Percentiles rank a stretch among this genome's conserved stretches.
phyloP scores from a whole-genome alignment of 2,329 filamentous ascomycete species.

The Xylaria sp. region DNA sequence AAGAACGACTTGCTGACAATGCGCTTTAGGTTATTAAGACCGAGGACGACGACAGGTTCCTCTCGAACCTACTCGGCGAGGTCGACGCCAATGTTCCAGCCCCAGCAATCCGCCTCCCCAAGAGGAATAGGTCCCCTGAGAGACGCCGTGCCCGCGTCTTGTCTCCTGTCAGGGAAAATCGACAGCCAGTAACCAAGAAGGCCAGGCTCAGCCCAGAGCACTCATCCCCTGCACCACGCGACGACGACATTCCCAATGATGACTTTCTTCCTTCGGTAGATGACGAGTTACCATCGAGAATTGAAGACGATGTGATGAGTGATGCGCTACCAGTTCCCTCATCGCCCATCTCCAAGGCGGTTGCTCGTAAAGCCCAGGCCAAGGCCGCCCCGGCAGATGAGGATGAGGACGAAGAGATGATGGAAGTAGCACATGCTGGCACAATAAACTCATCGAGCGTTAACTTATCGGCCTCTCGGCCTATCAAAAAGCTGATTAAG shows the following conservation, averaged over 20 bases:
- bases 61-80: conserved; percentile 82
- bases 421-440: conserved; percentile 84
- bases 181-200: conserved; percentile 61
- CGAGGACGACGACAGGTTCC: conserved; percentile 87
- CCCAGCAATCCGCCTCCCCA: conserved; percentile 61
- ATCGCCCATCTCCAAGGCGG: conserved; percentile 81
- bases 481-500: conserved; percentile 76
- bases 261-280: conserved; percentile 62
- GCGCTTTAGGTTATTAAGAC: conserved; percentile 70
- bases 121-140: conserved; percentile 72
- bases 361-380: conserved; percentile 69
- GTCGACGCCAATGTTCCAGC: conserved; percentile 76
- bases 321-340: conserved; percentile 75
- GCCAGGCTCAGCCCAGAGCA: conserved; percentile 59
- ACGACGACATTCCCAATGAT: conserved; percentile 64
- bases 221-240: conserved; percentile 53
- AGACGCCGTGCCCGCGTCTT: conserved; percentile 80
- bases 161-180: conserved; percentile 70
- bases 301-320: conserved; percentile 72
- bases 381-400: conserved; percentile 62
- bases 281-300: conserved; percentile 55
- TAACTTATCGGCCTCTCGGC: conserved; percentile 83
- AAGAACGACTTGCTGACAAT: conserved; percentile 19
- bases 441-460: conserved; percentile 72
- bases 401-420: conserved; percentile 78